phyloP scores from a whole-genome alignment of 805 yeast species.

The Candida ascalaphidarum region DNA sequence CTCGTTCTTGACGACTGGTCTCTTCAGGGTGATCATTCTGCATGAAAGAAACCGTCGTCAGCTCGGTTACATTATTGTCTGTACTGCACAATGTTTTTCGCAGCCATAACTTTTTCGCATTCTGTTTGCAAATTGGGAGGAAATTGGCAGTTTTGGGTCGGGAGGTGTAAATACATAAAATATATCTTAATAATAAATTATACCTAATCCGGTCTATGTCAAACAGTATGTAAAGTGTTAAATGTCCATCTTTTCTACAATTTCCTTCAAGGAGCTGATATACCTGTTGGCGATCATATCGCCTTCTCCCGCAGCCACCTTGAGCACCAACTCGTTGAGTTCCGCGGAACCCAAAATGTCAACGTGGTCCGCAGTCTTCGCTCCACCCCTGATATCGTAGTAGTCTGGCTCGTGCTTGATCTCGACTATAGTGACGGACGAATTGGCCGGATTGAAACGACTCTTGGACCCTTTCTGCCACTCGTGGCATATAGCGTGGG shows the following conservation, averaged over 20 bases:
- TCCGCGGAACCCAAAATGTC: constrained; percentile 93
- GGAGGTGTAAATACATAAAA: too few relatives aligned
- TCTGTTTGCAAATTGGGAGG: too few relatives aligned
- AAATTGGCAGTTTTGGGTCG: too few relatives aligned
- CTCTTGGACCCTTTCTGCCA: constrained; percentile 64
- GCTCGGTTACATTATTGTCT: too few relatives aligned
- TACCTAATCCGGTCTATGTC: too few relatives aligned
- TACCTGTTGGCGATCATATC: constrained; percentile 52
- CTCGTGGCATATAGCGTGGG: constrained; percentile 87
- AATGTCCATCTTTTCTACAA: constrained; percentile 51
- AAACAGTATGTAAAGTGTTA: constrained; percentile 6
- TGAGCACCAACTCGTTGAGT: constrained; percentile 75
- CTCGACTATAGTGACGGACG: constrained; percentile 74
- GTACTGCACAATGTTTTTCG: too few relatives aligned
- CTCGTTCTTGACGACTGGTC: too few relatives aligned
- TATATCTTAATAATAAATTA: too few relatives aligned
- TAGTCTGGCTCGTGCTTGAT: constrained; percentile 89
- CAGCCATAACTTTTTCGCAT: too few relatives aligned
- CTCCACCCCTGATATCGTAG: constrained; percentile 94
- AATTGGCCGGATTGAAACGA: constrained; percentile 71
- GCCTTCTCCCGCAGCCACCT: constrained; percentile 78
- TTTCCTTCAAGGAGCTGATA: constrained; percentile 51
- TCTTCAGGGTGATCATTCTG: too few relatives aligned
- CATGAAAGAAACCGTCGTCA: too few relatives aligned
- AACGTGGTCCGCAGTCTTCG: constrained; percentile 95